phyloP scores from a whole-genome alignment of 441 rosid species.

The Croton laevigatus region DNA sequence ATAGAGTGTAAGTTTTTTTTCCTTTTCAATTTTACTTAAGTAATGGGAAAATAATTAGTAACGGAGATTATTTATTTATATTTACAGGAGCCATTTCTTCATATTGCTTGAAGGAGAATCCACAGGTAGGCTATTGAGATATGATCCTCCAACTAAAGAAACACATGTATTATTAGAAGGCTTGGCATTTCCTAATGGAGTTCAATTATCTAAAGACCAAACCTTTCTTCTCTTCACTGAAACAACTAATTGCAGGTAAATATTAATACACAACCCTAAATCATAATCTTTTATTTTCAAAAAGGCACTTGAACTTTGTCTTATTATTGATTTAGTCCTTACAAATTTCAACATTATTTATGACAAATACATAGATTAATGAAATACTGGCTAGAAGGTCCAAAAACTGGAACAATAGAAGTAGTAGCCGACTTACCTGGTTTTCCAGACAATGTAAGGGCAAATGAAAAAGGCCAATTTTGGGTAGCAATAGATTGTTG shows the following conservation, averaged over 20 bases:
- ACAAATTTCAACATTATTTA: neutral
- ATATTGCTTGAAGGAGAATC: conserved; percentile 93
- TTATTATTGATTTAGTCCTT: too few relatives aligned
- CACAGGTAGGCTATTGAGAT: conserved; percentile 87
- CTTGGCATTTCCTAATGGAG: conserved; percentile 92
- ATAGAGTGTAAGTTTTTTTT: conserved; percentile 58
- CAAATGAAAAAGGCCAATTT: conserved; percentile 71
- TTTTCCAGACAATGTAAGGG: conserved; percentile 87
- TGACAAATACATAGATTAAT: conserved; percentile 38
- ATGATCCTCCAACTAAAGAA: conserved; percentile 72
- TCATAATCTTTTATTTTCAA: too few relatives aligned
- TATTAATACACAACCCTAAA: too few relatives aligned
- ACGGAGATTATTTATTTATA: neutral
- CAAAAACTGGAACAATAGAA: conserved; percentile 45
- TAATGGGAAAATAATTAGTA: neutral
- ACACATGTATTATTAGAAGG: conserved; percentile 78
- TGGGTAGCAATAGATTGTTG: conserved; percentile 99
- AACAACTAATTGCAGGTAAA: conserved; percentile 89
- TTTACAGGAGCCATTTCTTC: conserved; percentile 77
- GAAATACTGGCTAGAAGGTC: conserved; percentile 93
- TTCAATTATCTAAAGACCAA: conserved; percentile 78
- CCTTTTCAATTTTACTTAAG: neutral
- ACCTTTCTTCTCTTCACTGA: conserved; percentile 80
- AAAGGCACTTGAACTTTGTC: too few relatives aligned
- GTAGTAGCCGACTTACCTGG: conserved; percentile 74